Evolutionary conservation across 176 grass and related monocot species (phyloP).

Genomic region (Bromus sterilis): DNA sequence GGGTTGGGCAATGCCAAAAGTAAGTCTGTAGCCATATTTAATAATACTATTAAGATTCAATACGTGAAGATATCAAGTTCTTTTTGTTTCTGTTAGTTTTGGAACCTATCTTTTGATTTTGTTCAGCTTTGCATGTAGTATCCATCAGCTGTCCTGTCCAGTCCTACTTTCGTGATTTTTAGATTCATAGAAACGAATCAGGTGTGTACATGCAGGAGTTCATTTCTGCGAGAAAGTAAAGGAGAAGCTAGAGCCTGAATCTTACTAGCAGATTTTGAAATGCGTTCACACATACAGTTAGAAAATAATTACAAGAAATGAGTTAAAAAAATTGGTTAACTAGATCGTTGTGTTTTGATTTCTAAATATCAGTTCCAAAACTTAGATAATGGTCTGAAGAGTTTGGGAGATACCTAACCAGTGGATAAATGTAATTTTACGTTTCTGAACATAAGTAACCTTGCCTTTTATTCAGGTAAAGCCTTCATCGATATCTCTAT

Average conservation of each 20-base stretch:
- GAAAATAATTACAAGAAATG: slow-evolving; percentile 55
- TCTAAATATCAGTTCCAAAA: too few species aligned
- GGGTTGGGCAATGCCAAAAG: too few species aligned
- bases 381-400: too few species aligned
- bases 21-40: too few species aligned
- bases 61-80: too few species aligned
- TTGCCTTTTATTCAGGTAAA: slow-evolving; percentile 27
- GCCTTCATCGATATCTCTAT: slow-evolving; percentile 45
- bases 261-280: slow-evolving; percentile 72
- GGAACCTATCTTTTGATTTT: too few species aligned
- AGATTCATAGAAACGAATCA: slow-evolving; percentile 10
- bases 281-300: slow-evolving; percentile 74
- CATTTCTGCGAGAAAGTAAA: slow-evolving; percentile 65
- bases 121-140: background rate
- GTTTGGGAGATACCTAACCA: background rate
- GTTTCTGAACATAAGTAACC: background rate
- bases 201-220: slow-evolving; percentile 57
- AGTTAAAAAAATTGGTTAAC: slow-evolving; percentile 62
- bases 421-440: background rate
- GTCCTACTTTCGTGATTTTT: background rate
- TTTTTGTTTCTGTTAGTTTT: background rate
- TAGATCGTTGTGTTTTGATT: too few species aligned
- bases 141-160: background rate
- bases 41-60: too few species aligned
- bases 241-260: slow-evolving; percentile 52